Evolutionary conservation across 1,284 basidiomycete species (phyloP).

Genomic region (Austroboletus niveus): DNA sequence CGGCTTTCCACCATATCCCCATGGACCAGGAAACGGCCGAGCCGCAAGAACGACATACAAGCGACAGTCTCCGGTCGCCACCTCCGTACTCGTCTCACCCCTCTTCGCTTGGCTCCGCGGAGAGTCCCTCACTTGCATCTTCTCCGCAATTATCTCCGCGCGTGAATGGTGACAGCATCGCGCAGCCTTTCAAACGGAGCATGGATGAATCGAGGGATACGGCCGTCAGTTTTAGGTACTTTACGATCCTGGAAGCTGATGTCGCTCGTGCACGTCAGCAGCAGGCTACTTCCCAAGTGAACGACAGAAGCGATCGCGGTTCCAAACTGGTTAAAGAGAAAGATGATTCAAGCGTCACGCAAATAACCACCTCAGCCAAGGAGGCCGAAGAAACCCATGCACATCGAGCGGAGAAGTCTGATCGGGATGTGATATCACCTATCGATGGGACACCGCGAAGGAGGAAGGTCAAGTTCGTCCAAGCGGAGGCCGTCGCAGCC

Average conservation of each 20-base stretch:
- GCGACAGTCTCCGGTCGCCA: slow-evolving; percentile 28
- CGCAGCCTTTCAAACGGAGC: slow-evolving; percentile 52
- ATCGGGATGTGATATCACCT: slow-evolving; percentile 15
- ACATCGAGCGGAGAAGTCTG: slow-evolving; percentile 13
- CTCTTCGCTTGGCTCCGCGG: slow-evolving; percentile 29
- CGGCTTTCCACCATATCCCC: slow-evolving; percentile 54
- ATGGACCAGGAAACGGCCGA: slow-evolving; percentile 13
- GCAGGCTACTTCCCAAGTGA: slow-evolving; percentile 20
- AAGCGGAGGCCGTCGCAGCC: slow-evolving; percentile 52
- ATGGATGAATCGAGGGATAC: slow-evolving; percentile 62
- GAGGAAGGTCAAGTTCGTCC: slow-evolving; percentile 71
- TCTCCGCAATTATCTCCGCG: slow-evolving; percentile 31
- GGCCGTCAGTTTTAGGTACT: slow-evolving; percentile 65
- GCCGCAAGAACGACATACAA: slow-evolving; percentile 11
- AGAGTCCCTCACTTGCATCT: slow-evolving; percentile 35
- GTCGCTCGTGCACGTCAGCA: slow-evolving; percentile 35
- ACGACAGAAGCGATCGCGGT: slow-evolving; percentile 11
- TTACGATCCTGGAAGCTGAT: slow-evolving; percentile 60
- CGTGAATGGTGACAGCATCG: slow-evolving; percentile 32
- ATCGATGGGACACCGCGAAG: slow-evolving; percentile 40
- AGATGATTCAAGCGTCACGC: slow-evolving; percentile 13
- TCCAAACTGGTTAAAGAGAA: slow-evolving; percentile 13
- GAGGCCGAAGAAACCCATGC: slow-evolving; percentile 7
- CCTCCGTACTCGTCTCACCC: slow-evolving; percentile 34
- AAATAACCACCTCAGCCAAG: slow-evolving; percentile 8